These are phyloP conservation scores for Dendrobium officinale DNA, from an alignment of 106 monocot species.

Conservation along the genomic window DNA sequence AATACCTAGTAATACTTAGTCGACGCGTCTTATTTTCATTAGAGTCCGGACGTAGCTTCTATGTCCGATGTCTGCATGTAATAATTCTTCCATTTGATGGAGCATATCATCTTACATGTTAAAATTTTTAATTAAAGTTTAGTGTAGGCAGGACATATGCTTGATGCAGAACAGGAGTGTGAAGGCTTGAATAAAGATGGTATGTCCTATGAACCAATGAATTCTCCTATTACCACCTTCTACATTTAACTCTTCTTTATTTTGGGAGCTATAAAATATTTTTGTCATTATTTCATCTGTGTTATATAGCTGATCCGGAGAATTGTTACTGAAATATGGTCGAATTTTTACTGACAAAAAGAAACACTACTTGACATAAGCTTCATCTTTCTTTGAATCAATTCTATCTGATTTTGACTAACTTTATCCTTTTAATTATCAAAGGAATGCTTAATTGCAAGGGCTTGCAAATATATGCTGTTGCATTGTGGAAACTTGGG, in stretches of 20 bases:
- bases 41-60: too few species aligned
- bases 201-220: conserved; percentile 12
- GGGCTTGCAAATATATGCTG: conserved; percentile 73
- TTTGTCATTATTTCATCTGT: not conserved
- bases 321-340: not conserved
- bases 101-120: not conserved
- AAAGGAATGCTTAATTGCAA: conserved; percentile 56
- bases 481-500: conserved; percentile 75
- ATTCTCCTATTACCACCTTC: not conserved
- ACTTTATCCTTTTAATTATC: conserved; percentile 13
- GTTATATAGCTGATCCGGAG: not conserved
- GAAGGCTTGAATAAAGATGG: conserved; percentile 69
- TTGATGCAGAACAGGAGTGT: conserved; percentile 62
- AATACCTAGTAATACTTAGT: too few species aligned
- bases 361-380: not conserved
- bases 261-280: not conserved
- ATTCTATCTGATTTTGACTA: not conserved
- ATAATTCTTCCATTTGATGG: not conserved
- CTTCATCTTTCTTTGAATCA: not conserved
- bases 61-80: too few species aligned
- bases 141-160: conserved; percentile 60
- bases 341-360: not conserved
- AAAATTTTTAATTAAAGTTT: not conserved
- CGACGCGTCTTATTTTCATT: too few species aligned
- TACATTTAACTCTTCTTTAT: not conserved